Evolutionary conservation across 345 rosid genomes (phyloP).

Genomic region (Isatis tinctoria): DNA sequence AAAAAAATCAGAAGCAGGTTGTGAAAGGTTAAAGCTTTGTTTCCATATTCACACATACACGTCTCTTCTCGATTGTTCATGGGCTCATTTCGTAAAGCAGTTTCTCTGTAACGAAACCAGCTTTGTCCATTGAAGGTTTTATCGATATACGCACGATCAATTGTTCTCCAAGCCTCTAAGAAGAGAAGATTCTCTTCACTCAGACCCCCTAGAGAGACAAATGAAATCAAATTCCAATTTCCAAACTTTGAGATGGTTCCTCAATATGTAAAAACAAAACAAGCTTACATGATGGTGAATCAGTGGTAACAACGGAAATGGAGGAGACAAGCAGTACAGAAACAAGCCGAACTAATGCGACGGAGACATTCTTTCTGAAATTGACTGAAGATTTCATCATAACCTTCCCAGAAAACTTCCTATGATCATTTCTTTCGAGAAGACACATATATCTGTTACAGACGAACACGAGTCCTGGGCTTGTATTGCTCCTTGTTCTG

Average conservation of each 20-base stretch:
- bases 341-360: slow-evolving; percentile 40
- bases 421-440: slow-evolving; percentile 24
- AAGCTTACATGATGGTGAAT: slow-evolving; percentile 60
- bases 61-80: slow-evolving; percentile 91
- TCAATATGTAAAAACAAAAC: neutral
- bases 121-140: slow-evolving; percentile 93
- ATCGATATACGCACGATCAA: slow-evolving; percentile 89
- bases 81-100: slow-evolving; percentile 77
- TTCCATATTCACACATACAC: slow-evolving; percentile 39
- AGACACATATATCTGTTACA: slow-evolving; percentile 16
- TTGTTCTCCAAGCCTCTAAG: slow-evolving; percentile 95
- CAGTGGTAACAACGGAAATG: slow-evolving; percentile 50
- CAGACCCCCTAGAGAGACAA: slow-evolving; percentile 56
- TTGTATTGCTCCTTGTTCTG: slow-evolving; percentile 21
- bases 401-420: slow-evolving; percentile 12
- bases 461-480: slow-evolving; percentile 26
- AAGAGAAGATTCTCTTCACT: slow-evolving; percentile 84
- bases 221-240: neutral
- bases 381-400: slow-evolving; percentile 31
- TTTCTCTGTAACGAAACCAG: slow-evolving; percentile 96
- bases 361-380: slow-evolving; percentile 40
- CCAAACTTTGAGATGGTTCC: neutral
- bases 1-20: slow-evolving; percentile 5
- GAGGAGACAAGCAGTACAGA: slow-evolving; percentile 55
- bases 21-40: neutral